Evolutionary conservation across 163 green algal genomes (phyloP).

Genomic region (Scenedesmus sp.): DNA sequence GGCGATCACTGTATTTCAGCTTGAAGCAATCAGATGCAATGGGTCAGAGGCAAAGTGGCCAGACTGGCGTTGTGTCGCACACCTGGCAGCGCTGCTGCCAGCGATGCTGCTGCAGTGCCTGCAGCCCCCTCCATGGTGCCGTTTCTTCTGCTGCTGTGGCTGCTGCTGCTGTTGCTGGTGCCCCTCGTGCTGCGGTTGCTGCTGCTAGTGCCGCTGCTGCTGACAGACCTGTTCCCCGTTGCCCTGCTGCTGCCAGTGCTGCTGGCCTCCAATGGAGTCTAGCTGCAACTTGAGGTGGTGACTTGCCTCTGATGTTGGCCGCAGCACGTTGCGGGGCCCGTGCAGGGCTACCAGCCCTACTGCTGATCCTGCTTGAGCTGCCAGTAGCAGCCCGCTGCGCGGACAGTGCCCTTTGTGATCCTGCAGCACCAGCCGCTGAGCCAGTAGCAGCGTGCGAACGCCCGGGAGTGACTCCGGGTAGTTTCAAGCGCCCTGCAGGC

Average conservation of each 20-base stretch:
- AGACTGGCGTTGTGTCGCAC: neutral
- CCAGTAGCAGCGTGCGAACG: neutral
- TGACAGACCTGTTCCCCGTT: neutral
- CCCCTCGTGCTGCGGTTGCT: neutral
- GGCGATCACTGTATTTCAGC: neutral
- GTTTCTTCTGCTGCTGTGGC: neutral
- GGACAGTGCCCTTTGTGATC: neutral
- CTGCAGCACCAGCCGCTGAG: neutral
- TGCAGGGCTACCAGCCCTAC: conserved; percentile 15
- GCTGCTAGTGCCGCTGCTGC: neutral
- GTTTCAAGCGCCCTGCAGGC: neutral
- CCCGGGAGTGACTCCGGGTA: neutral
- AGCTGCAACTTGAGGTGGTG: neutral
- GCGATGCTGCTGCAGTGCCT: conserved; percentile 26
- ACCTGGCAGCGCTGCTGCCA: conserved; percentile 41
- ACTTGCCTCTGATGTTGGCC: neutral
- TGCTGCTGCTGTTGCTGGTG: neutral
- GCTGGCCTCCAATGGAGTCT: neutral
- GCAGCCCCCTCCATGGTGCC: neutral
- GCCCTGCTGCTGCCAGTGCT: neutral
- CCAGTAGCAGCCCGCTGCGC: neutral
- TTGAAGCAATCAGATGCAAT: too few species aligned
- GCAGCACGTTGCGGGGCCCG: neutral
- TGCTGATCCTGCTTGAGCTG: neutral
- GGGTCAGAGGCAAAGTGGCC: neutral